phyloP scores from a whole-genome alignment of 768 basidiomycete genomes.

The Podaxis carcinomalis region DNA sequence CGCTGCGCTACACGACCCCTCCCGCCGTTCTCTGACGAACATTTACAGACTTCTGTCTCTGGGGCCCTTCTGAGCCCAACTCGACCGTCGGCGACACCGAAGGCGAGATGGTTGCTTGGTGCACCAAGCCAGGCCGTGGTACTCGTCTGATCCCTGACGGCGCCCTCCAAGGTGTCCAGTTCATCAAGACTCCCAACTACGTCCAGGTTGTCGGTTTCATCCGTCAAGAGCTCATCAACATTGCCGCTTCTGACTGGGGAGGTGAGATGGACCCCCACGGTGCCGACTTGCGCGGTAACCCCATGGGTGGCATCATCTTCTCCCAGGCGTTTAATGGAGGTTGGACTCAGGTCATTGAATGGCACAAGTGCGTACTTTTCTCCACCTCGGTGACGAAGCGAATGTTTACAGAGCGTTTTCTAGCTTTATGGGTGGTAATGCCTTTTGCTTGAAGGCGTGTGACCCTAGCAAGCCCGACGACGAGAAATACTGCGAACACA shows the following conservation, averaged over 20 bases:
- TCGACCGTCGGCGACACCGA: constrained; percentile 65
- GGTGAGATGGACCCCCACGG: constrained; percentile 57
- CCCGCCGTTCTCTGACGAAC: not conserved
- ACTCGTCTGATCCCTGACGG: constrained; percentile 68
- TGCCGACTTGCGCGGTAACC: constrained; percentile 69
- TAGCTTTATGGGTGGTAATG: constrained; percentile 12
- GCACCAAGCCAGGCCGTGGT: constrained; percentile 65
- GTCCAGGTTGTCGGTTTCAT: constrained; percentile 60
- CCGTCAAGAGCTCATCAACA: constrained; percentile 52
- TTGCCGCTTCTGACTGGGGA: constrained; percentile 54
- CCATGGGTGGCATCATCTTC: constrained; percentile 68
- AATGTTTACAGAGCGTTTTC: constrained; percentile 3
- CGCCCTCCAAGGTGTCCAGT: constrained; percentile 62
- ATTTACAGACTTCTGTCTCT: constrained; percentile 58
- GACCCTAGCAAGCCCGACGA: constrained; percentile 34
- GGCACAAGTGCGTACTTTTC: constrained; percentile 53
- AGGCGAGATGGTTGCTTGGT: constrained; percentile 74
- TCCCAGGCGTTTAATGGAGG: constrained; percentile 47
- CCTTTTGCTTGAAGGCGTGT: constrained; percentile 18
- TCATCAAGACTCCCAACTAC: constrained; percentile 59
- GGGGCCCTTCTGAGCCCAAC: constrained; percentile 52
- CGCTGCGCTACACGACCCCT: not conserved
- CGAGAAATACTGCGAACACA: constrained; percentile 60
- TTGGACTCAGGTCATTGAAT: constrained; percentile 57
- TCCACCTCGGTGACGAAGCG: not conserved